Evolutionary conservation across 208 protist genomes (phyloP).

Genomic region (Leishmania aethiopica): DNA sequence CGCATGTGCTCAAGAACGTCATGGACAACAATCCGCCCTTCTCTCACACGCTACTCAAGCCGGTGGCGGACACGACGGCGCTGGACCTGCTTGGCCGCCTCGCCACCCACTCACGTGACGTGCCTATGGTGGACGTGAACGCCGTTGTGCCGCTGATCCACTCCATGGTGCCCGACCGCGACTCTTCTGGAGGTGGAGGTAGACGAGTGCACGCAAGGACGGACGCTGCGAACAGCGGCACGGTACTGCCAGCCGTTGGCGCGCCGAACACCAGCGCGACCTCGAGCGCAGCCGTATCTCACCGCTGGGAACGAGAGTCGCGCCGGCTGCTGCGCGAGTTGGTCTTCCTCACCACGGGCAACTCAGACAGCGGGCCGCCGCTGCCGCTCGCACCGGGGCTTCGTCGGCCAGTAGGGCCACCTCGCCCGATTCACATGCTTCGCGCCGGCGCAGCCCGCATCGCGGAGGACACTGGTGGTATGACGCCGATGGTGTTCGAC

Average conservation of each 20-base stretch:
- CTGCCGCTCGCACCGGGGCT: conserved; percentile 34
- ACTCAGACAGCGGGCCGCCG: conserved; percentile 12
- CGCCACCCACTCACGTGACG: conserved; percentile 36
- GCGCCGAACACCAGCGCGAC: background rate
- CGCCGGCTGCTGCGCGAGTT: conserved; percentile 52
- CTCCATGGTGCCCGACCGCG: conserved; percentile 10
- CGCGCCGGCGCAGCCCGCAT: conserved; percentile 45
- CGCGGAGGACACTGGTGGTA: conserved; percentile 31
- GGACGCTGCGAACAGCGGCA: background rate
- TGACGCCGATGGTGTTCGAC: conserved; percentile 79
- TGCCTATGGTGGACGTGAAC: conserved; percentile 82
- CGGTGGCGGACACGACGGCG: conserved; percentile 62
- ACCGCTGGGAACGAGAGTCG: conserved; percentile 47
- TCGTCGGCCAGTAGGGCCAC: conserved; percentile 29
- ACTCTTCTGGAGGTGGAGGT: background rate
- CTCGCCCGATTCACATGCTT: conserved; percentile 52
- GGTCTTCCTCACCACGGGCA: conserved; percentile 59
- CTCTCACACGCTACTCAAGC: conserved; percentile 69
- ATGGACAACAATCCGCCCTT: conserved; percentile 72
- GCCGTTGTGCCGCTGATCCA: conserved; percentile 67
- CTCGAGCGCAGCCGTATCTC: background rate
- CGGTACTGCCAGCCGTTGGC: background rate
- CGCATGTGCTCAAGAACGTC: conserved; percentile 67
- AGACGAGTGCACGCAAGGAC: background rate
- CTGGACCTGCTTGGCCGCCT: conserved; percentile 45